Evolutionary conservation across 805 yeast species (phyloP).

Genomic region (Maudiozyma turicensis): DNA sequence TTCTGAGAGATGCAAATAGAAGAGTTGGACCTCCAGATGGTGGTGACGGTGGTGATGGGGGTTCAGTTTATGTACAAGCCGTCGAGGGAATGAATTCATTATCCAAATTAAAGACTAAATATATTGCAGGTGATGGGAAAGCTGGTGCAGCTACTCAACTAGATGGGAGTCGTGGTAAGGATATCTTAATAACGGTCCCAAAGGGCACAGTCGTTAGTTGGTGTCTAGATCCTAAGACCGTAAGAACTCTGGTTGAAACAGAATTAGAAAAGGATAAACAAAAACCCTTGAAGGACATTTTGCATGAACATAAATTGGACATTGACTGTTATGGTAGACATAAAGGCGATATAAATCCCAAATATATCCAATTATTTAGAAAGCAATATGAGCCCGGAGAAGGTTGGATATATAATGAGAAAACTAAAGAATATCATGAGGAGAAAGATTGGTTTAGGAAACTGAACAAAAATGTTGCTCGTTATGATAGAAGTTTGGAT

Average conservation of each 20-base stretch:
- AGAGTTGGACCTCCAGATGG: constrained; percentile 95
- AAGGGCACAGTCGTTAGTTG: constrained; percentile 82
- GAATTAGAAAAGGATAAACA: constrained; percentile 9
- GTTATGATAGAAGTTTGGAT: constrained; percentile 50
- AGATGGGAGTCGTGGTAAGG: constrained; percentile 80
- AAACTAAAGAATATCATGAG: constrained; percentile 59
- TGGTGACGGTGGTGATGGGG: constrained; percentile 98
- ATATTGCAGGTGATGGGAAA: constrained; percentile 63
- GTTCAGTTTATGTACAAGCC: constrained; percentile 76
- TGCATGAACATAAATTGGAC: constrained; percentile 14
- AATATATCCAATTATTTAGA: constrained; percentile 52
- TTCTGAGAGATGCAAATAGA: constrained; percentile 75
- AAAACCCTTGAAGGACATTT: constrained; percentile 17
- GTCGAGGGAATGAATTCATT: constrained; percentile 61
- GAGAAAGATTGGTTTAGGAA: constrained; percentile 57
- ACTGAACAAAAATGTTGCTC: constrained; percentile 52
- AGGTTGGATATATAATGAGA: constrained; percentile 85
- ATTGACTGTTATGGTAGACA: constrained; percentile 30
- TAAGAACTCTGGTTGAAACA: constrained; percentile 27
- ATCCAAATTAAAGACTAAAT: constrained; percentile 56
- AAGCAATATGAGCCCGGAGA: constrained; percentile 55
- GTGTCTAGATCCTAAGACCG: constrained; percentile 62
- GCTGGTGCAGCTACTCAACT: constrained; percentile 67
- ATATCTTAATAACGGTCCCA: constrained; percentile 75
- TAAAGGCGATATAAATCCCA: constrained; percentile 28